Evolutionary conservation across 495 filamentous ascomycete species (phyloP), one percentile per base, ranked within the genome.

Genomic region (Neurospora pannonica): DNA sequence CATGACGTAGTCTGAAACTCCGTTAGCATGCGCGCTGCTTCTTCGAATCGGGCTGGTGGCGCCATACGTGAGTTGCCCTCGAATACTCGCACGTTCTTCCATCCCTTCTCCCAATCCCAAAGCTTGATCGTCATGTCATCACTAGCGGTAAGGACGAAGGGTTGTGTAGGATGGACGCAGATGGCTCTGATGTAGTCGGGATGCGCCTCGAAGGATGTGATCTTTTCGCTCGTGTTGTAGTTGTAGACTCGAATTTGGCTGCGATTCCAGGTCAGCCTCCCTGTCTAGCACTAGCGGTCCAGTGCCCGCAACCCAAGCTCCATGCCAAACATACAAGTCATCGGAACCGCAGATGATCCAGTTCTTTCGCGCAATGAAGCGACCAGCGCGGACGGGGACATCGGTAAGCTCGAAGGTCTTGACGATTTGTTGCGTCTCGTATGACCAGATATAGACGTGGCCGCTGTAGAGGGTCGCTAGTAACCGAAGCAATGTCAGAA

Each of bases 51-150:
- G 11, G 36, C 34, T n/a, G 15, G 11, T 28, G 28, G 71, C 77
- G 11, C 77, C 79, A 9, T 81, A 82, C 80, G 86, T 94, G 91
- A 92, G 79, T 99, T 97, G n/a, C 96, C 96, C 81, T 99, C 96
- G 78, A 97, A 99, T 54, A 97, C 91, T 81, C 97, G 94, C 21
- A 98, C 93, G 78, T 95, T 98, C 83, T 98, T 98, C 97, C 97
- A 99, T 76, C 89, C 89, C 81, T 94, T 95, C 77, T 98, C 96
- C 96, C 96, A 99, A 84, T 99, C 94, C 97, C 97, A 99, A 72
- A 98, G 86, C 86, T 97, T 98, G 78, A 99, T 98, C 42, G 94
- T 97, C 96, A 98, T 98, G 79, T 99, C 96, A 93, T 99, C 97
- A 74, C 92, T 94, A 71, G 96, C 96, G 42, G 97, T 99, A 38